These are phyloP conservation scores for Hydrangea macrophylla DNA, from an alignment of 148 eudicot genomes.

Conservation along the genomic window DNA sequence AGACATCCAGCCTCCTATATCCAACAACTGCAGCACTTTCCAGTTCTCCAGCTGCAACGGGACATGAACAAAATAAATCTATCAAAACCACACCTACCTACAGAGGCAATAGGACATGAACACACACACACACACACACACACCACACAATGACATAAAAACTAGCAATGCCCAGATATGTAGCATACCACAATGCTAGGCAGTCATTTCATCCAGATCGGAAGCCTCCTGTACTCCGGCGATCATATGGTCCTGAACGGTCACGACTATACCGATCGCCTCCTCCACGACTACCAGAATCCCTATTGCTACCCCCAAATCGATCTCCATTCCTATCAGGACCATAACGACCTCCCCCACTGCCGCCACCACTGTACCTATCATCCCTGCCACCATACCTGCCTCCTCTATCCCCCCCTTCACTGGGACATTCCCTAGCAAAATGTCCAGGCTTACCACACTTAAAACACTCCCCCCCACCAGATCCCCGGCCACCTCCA, in stretches of 20 bases:
- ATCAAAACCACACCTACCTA: neutral
- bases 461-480: conserved; percentile 75
- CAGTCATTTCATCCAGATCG: conserved; percentile 32
- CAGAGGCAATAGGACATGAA: too few species aligned
- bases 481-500: conserved; percentile 70
- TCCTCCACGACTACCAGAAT: conserved; percentile 73
- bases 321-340: conserved; percentile 79
- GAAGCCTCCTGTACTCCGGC: conserved; percentile 52
- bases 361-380: conserved; percentile 42
- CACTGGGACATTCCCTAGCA: conserved; percentile 60
- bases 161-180: neutral
- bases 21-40: conserved; percentile 21
- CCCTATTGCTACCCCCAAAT: conserved; percentile 59
- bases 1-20: conserved; percentile 10
- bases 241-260: conserved; percentile 92
- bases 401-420: conserved; percentile 54
- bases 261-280: conserved; percentile 76
- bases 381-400: conserved; percentile 73
- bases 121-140: too few species aligned
- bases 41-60: conserved; percentile 48
- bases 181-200: conserved; percentile 7
- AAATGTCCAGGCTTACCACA: conserved; percentile 69
- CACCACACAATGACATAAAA: too few species aligned
- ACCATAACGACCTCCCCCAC: conserved; percentile 59
- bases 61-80: conserved; percentile 1